These are phyloP conservation scores for Monosporascus sp. DNA, from an alignment of 2,329 filamentous ascomycete species.

Conservation along the genomic window DNA sequence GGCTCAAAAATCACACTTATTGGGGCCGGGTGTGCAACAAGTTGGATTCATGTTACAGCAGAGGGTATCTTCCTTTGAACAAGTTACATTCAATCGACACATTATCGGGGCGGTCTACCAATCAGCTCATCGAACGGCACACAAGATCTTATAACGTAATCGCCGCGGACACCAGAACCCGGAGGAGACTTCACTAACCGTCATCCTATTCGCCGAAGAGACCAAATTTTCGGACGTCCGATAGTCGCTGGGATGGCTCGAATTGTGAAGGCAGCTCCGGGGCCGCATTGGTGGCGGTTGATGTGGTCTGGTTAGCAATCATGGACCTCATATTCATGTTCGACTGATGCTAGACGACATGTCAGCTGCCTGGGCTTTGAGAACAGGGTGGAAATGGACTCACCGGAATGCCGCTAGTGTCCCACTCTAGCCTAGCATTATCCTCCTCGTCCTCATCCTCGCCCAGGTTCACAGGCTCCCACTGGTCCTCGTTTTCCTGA, in stretches of 20 bases:
- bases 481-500: constrained; percentile 62
- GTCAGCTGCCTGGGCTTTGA: constrained; percentile 8
- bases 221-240: constrained; percentile 52
- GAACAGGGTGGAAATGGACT: constrained; percentile 21
- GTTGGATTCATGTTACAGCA: constrained; percentile 58
- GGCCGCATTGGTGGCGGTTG: constrained; percentile 7
- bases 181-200: neutral
- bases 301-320: constrained; percentile 22
- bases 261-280: constrained; percentile 33
- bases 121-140: too few relatives aligned
- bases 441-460: constrained; percentile 60
- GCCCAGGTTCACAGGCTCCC: constrained; percentile 62
- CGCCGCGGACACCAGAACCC: neutral
- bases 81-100: neutral
- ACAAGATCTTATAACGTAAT: too few relatives aligned
- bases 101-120: neutral
- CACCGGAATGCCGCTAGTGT: constrained; percentile 61
- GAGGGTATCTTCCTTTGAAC: constrained; percentile 27
- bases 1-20: constrained; percentile 52
- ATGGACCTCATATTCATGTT: constrained; percentile 38
- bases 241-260: constrained; percentile 69
- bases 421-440: constrained; percentile 68
- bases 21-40: constrained; percentile 87
- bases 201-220: constrained; percentile 31
- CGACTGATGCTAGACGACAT: constrained; percentile 36